Conservation (phyloP, 164 flowering plant species). For the Brasenia schreberi region DNA sequence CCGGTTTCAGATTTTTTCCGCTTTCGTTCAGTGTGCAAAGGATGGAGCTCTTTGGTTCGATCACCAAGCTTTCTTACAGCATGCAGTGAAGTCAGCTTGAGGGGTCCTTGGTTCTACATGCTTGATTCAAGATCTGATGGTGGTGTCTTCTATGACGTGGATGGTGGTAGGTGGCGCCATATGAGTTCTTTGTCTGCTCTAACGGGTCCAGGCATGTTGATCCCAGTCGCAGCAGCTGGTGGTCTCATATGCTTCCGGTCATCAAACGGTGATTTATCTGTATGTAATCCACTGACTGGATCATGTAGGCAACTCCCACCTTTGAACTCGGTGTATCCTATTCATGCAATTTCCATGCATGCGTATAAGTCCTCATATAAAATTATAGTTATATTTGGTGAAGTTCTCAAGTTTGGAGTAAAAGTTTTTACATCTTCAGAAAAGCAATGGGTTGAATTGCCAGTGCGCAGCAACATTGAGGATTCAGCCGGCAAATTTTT, state of each 20-base stretch:
- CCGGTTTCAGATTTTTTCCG: constrained; percentile 60
- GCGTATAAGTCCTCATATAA: constrained; percentile 23
- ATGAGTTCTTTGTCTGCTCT: constrained; percentile 26
- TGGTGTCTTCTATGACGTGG: constrained; percentile 40
- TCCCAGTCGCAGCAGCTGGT: constrained; percentile 58
- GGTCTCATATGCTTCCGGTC: constrained; percentile 46
- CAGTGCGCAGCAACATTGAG: neutral
- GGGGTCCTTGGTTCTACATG: constrained; percentile 75
- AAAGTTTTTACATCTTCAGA: constrained; percentile 24
- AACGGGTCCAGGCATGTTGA: constrained; percentile 4
- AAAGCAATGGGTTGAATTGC: constrained; percentile 23
- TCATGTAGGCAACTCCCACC: constrained; percentile 26
- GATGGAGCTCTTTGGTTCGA: constrained; percentile 51
- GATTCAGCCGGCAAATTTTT: neutral
- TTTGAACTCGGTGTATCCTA: constrained; percentile 2
- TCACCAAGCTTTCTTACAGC: constrained; percentile 45
- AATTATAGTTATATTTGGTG: constrained; percentile 39
- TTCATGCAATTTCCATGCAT: constrained; percentile 50
- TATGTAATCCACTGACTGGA: constrained; percentile 45
- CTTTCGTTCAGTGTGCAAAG: constrained; percentile 59
- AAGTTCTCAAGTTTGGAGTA: constrained; percentile 27
- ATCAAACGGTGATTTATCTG: constrained; percentile 19
- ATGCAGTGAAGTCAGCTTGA: constrained; percentile 36
- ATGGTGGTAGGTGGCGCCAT: constrained; percentile 42
- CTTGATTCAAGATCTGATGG: constrained; percentile 29